These are phyloP conservation scores for Rhizopus sp. DNA, from an alignment of 371 early-diverging fungal genomes.

Conservation along the genomic window DNA sequence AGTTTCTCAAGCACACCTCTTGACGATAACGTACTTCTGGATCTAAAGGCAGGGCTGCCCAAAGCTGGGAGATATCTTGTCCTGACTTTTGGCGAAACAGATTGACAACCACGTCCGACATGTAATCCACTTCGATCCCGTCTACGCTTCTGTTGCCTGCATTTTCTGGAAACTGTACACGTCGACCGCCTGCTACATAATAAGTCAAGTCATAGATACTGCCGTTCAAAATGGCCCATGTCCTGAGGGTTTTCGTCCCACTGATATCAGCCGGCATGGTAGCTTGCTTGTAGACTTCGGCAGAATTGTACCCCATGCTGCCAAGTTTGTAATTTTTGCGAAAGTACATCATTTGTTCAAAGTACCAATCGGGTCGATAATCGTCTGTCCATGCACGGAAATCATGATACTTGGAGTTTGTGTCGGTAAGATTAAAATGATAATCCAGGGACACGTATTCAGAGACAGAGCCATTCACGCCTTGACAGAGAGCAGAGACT, in stretches of 20 bases:
- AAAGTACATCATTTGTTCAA: conserved; percentile 42
- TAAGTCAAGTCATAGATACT: conserved; percentile 63
- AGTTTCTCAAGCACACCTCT: conserved; percentile 71
- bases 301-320: conserved; percentile 33
- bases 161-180: conserved; percentile 23
- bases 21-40: conserved; percentile 35
- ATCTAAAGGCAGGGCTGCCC: conserved; percentile 45
- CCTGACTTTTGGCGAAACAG: conserved; percentile 67
- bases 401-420: conserved; percentile 38
- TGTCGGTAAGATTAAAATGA: conserved; percentile 37
- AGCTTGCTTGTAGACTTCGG: conserved; percentile 30
- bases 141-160: conserved; percentile 11
- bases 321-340: conserved; percentile 51
- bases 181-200: conserved; percentile 46
- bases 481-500: conserved; percentile 52
- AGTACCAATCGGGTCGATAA: conserved; percentile 51
- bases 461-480: conserved; percentile 31
- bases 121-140: conserved; percentile 33
- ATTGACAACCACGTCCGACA: conserved; percentile 57
- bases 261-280: conserved; percentile 20
- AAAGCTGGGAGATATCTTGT: conserved; percentile 63
- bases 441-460: conserved; percentile 33
- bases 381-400: conserved; percentile 34
- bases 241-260: conserved; percentile 30
- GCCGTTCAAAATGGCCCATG: conserved; percentile 59